These are phyloP conservation scores for Russula compacta DNA, from an alignment of 768 basidiomycete species.

Conservation along the genomic window DNA sequence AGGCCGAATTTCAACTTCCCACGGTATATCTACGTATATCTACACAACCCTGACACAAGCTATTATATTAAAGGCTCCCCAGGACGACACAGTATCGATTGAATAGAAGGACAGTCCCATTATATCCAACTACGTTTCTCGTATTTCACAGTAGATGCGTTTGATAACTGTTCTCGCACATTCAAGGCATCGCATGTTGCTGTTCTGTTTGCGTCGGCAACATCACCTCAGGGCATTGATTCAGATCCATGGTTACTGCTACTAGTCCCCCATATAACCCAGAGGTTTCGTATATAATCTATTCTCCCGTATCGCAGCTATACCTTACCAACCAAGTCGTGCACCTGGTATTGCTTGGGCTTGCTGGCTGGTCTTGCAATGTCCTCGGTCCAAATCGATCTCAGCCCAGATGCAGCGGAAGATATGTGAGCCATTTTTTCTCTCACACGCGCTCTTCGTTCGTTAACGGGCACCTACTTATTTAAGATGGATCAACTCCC, in stretches of 20 bases:
- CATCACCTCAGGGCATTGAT: background rate
- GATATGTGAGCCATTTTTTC: background rate
- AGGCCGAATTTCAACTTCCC: no score
- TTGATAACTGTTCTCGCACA: no score
- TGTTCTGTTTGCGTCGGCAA: background rate
- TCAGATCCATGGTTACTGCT: background rate
- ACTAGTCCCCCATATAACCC: background rate
- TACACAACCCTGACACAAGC: no score
- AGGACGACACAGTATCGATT: no score
- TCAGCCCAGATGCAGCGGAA: background rate
- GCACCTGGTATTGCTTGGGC: background rate
- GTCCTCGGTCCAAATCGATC: background rate
- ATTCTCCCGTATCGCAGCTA: no score
- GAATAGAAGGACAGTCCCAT: no score
- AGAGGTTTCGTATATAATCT: background rate
- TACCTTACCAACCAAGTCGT: background rate
- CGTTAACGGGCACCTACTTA: background rate
- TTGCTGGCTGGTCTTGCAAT: background rate
- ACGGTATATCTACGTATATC: no score
- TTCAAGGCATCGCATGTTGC: no score
- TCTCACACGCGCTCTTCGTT: background rate
- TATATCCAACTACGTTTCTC: no score
- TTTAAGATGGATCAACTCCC: slow-evolving; percentile 4
- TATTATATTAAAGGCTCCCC: no score
- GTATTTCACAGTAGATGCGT: no score